These are phyloP conservation scores for Schizosaccharomyces japonicus DNA, from an alignment of 805 yeast species.

Conservation along the genomic window DNA sequence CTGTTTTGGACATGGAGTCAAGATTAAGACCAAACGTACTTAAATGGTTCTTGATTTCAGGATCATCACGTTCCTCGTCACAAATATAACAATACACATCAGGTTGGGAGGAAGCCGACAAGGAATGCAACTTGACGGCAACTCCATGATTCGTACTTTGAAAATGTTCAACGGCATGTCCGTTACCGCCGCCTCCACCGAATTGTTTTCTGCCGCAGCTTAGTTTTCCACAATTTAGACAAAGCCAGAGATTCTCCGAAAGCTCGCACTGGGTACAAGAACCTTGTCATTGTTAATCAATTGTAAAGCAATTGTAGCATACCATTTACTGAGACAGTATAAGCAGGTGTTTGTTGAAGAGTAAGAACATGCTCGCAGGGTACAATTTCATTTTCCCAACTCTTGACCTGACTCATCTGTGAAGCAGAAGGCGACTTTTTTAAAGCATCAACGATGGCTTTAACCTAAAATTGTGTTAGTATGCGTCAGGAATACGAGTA, in stretches of 20 bases:
- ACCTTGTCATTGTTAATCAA: too few species aligned
- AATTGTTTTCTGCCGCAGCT: constrained; percentile 92
- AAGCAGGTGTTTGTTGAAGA: constrained; percentile 21
- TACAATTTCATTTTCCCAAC: constrained; percentile 75
- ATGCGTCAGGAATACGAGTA: not conserved
- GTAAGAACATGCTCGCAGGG: constrained; percentile 55
- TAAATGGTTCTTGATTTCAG: constrained; percentile 26
- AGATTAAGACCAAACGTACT: constrained; percentile 44
- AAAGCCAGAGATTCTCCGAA: constrained; percentile 68
- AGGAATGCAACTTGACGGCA: constrained; percentile 76
- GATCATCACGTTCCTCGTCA: constrained; percentile 70
- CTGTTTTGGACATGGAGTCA: constrained; percentile 38
- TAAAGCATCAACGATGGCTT: constrained; percentile 22
- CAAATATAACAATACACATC: constrained; percentile 79
- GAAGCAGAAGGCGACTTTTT: constrained; percentile 34
- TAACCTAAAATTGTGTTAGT: constrained; percentile 11
- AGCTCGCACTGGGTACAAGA: constrained; percentile 24
- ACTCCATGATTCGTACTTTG: constrained; percentile 41
- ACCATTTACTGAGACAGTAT: constrained; percentile 5
- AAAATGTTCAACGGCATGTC: constrained; percentile 66
- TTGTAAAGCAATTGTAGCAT: too few species aligned
- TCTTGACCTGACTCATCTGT: constrained; percentile 43
- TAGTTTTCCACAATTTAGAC: constrained; percentile 68
- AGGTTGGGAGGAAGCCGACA: constrained; percentile 36
- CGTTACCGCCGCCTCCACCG: constrained; percentile 82